Evolutionary conservation across 768 basidiomycete species (phyloP), one percentile per base, ranked within the genome.

Genomic region (Lyophyllum shimeji): DNA sequence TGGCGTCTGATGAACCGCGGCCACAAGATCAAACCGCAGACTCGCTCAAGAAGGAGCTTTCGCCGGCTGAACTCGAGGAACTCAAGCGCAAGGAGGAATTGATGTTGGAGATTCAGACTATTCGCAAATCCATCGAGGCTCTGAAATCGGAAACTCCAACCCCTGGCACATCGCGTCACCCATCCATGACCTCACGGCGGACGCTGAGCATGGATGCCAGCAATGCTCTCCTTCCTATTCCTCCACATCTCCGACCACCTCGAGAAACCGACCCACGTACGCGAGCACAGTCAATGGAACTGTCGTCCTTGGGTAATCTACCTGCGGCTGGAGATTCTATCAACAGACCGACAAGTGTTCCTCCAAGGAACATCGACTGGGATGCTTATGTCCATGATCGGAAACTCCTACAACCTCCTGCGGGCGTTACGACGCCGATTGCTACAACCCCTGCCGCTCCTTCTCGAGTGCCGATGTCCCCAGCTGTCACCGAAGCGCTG

Each of bases 331-430:
- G 81, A 13, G 79, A 81, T 52, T 75, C 84, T 1, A 84, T 89
- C 52, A 78, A 79, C 53, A 79, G 89, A 37, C 88, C 90, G 15
- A 86, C 83, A 0, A 90, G 88, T 62, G 86, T 78, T 5, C 89
- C 89, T n/a, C 70, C 89, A 39, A 82, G 80, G 47, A 84, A 89
- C 42, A 78, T 82, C n/a, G 86, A 90, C 60, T 97, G 94, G 94
- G 89, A 95, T 59, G 72, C 81, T 43, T 96, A 97, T 68, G 80
- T 94, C 47, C 85, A 84, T 44, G 91, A 95, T 48, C 83, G 94
- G 53, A 92, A 89, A 66, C 77, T 97, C 15, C 71, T 95, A 57
- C 89, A 91, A 63, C 92, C 93, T 42, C 91, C 92, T 9, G 80
- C 86, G 18, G 90, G 92, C 7, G 80, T 91, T 43, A 83, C 90